Evolutionary conservation across 352 stramenopile genomes (phyloP), one percentile per base, ranked within the genome.

Genomic region (Thalassiosira hispida): DNA sequence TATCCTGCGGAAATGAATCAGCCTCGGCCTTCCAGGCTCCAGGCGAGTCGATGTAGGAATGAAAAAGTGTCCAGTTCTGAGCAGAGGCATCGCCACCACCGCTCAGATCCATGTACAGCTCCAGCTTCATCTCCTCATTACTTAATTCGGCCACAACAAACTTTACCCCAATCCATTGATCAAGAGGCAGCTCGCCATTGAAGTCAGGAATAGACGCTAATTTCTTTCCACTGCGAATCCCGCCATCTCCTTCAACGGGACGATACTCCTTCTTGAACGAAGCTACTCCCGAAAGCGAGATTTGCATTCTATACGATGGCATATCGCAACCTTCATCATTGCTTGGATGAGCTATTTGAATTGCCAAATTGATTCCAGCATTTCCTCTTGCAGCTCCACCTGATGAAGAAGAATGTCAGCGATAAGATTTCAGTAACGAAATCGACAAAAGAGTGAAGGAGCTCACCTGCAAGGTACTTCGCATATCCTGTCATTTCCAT

Each of bases 241-340:
- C 5, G 11, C 33, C 33, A 42, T 42, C 33, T 42, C 33, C 33
- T 11, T 42, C 46, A 33, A 7, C 14, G 3, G 27, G 27, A 20
- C 57, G 57, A 16, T 66, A 66, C 31, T 66, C 57, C 57, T 66
- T 66, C 35, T 35, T 6, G 27, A 66, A 66, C 22, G 57, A 66
- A 9, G 57, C 31, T 33, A 51, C 18, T 16, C 57, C 57, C 29
- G 20, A 2, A 33, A 57, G n/a, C 9, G 51, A 60, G 20, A 60
- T 60, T 29, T 40, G 51, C 51, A 40, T 40, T 14, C 51, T 18
- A 14, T 60, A 60, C 2, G 51, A 60, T 35, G 51, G 51, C 22
- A 40, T 40, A n/a, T 27, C 47, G 12, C 23, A 27, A 22, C 11
- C 9, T 18, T 25, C 3, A 2, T 2, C 27, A 29, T 60, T 14